Percentiles rank a stretch among this genome's conserved stretches.
Conservation (phyloP, 352 stramenopile species). For the Phytopythium chamaehyphon region DNA sequence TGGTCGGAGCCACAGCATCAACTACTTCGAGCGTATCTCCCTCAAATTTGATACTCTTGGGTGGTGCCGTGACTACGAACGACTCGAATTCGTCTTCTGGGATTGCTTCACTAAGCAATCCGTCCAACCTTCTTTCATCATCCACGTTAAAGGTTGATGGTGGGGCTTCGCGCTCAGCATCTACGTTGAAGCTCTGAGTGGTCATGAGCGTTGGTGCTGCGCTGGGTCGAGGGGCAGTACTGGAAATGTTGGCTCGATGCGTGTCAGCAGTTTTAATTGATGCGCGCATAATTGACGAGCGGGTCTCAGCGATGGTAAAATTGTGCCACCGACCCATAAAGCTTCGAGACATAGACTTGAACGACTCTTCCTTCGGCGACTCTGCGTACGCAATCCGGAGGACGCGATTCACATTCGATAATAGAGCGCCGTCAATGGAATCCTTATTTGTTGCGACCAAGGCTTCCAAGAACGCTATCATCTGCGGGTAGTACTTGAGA, state of each 20-base stretch:
- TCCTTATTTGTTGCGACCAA: conserved; percentile 42
- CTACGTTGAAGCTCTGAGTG: conserved; percentile 52
- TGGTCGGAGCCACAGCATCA: conserved; percentile 44
- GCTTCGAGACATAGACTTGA: conserved; percentile 44
- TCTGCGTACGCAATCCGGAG: conserved; percentile 68
- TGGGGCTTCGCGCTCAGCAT: conserved; percentile 34
- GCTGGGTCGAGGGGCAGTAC: conserved; percentile 6
- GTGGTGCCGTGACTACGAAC: conserved; percentile 27
- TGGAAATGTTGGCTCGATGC: neutral
- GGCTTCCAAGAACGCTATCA: conserved; percentile 54
- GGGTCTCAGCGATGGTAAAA: conserved; percentile 50
- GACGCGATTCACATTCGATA: conserved; percentile 75
- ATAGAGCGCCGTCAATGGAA: conserved; percentile 33
- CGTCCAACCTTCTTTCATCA: conserved; percentile 21
- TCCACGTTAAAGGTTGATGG: conserved; percentile 56
- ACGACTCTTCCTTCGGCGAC: conserved; percentile 40
- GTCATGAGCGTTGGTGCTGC: conserved; percentile 10
- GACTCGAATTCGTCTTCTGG: conserved; percentile 10
- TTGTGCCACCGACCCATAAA: conserved; percentile 82
- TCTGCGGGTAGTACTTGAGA: conserved; percentile 57
- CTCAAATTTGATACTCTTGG: conserved; percentile 71
- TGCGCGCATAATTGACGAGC: conserved; percentile 19
- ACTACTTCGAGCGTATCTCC: conserved; percentile 45
- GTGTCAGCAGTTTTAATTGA: conserved; percentile 15
- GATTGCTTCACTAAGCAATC: neutral